Evolutionary conservation across 345 rosid genomes (phyloP).

Genomic region (Arabidopsis arenosa): DNA sequence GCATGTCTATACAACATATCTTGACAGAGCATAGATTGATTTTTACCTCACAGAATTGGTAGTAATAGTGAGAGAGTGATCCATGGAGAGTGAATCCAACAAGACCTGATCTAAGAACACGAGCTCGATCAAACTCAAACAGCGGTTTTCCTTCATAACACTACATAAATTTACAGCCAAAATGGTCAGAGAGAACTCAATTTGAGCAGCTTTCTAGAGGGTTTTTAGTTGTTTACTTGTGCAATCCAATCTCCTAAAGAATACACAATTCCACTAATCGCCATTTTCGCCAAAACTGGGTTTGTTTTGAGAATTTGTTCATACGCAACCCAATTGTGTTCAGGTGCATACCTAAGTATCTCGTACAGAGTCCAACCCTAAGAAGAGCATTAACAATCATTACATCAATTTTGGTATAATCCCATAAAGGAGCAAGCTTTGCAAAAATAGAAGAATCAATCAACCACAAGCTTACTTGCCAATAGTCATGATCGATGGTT

Average conservation of each 20-base stretch:
- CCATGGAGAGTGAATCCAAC: slow-evolving; percentile 96
- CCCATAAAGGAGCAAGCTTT: slow-evolving; percentile 24
- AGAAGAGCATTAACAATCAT: background rate
- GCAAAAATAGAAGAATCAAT: slow-evolving; percentile 12
- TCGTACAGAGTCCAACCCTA: slow-evolving; percentile 98
- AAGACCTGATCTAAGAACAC: slow-evolving; percentile 85
- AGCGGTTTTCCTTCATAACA: slow-evolving; percentile 87
- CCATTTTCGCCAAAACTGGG: slow-evolving; percentile 96
- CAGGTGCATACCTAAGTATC: slow-evolving; percentile 78
- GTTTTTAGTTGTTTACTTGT: slow-evolving; percentile 58
- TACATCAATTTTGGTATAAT: background rate
- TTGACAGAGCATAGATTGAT: background rate
- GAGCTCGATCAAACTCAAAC: slow-evolving; percentile 70
- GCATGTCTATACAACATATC: background rate
- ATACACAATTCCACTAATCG: slow-evolving; percentile 88
- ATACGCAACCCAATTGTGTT: slow-evolving; percentile 93
- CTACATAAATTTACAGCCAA: slow-evolving; percentile 47
- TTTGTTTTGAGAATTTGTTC: slow-evolving; percentile 83
- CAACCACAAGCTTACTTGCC: slow-evolving; percentile 75
- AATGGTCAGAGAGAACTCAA: slow-evolving; percentile 4
- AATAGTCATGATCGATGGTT: slow-evolving; percentile 86
- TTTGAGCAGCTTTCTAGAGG: background rate
- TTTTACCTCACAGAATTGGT: slow-evolving; percentile 86
- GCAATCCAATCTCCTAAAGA: slow-evolving; percentile 97
- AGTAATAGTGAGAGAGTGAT: slow-evolving; percentile 90